Evolutionary conservation across 805 yeast species (phyloP).

Genomic region (Maudiozyma bulderi): DNA sequence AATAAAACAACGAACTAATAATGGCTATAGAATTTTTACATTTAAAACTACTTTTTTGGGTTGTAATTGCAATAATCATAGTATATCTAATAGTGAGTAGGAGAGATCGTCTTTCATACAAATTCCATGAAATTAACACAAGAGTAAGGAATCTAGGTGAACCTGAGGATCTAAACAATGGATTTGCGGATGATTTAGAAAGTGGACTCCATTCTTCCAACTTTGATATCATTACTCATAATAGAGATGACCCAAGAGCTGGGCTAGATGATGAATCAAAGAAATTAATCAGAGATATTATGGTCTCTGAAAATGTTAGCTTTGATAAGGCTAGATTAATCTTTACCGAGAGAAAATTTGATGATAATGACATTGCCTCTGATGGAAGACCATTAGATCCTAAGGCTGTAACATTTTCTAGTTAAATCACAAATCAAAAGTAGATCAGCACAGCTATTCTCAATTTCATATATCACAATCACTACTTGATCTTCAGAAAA

Average conservation of each 20-base stretch:
- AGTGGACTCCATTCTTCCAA: constrained; percentile 49
- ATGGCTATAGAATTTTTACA: neutral
- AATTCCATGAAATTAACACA: constrained; percentile 9
- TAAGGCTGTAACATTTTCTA: constrained; percentile 41
- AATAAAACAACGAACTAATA: neutral
- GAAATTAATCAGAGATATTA: constrained; percentile 40
- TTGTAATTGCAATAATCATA: neutral
- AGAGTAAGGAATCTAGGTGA: constrained; percentile 22
- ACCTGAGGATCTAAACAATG: constrained; percentile 17
- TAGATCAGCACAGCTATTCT: too few relatives aligned
- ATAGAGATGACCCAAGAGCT: constrained; percentile 44
- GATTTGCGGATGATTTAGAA: constrained; percentile 41
- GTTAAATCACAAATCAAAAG: neutral
- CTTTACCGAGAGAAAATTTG: constrained; percentile 39
- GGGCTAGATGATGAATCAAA: constrained; percentile 54
- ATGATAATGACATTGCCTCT: constrained; percentile 44
- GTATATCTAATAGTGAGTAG: neutral
- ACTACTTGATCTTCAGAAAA: neutral
- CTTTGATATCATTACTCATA: constrained; percentile 43
- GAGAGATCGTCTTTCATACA: constrained; percentile 6
- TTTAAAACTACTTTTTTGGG: neutral
- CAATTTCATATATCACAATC: too few relatives aligned
- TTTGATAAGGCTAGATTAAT: constrained; percentile 64
- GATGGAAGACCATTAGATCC: constrained; percentile 67
- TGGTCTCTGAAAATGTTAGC: constrained; percentile 40